phyloP scores from a whole-genome alignment of 257 asterid species.

The Solanum rostratum region DNA sequence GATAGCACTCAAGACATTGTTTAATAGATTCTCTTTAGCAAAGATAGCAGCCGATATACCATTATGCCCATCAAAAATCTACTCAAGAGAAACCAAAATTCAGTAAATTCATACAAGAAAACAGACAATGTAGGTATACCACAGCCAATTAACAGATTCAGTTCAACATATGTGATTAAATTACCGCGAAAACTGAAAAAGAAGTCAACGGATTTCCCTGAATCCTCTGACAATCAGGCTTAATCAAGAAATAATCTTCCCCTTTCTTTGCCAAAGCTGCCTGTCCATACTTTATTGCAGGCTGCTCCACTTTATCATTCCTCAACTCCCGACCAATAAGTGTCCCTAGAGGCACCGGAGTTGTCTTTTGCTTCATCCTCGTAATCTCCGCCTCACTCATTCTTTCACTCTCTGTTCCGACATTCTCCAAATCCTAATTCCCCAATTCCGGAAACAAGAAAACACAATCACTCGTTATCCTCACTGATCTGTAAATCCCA shows the following conservation, averaged over 20 bases:
- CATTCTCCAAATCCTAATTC: constrained; percentile 30
- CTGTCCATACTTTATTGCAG: constrained; percentile 58
- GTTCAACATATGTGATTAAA: neutral
- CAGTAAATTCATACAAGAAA: neutral
- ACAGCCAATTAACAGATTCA: neutral
- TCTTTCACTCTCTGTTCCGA: constrained; percentile 20
- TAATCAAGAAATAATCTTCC: constrained; percentile 73
- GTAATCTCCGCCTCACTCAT: constrained; percentile 49
- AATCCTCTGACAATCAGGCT: constrained; percentile 57
- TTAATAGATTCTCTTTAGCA: constrained; percentile 77
- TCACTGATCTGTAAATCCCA: neutral
- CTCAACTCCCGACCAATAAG: constrained; percentile 81
- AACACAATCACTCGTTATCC: neutral
- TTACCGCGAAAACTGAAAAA: constrained; percentile 83
- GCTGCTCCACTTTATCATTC: constrained; percentile 59
- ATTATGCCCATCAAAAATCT: constrained; percentile 97
- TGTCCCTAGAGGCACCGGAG: constrained; percentile 64
- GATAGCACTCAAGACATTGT: constrained; percentile 81
- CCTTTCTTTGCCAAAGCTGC: constrained; percentile 89
- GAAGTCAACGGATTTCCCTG: constrained; percentile 51
- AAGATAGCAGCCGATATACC: constrained; percentile 98
- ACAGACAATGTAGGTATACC: neutral
- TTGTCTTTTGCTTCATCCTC: constrained; percentile 62
- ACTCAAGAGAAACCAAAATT: constrained; percentile 3
- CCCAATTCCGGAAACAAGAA: neutral